phyloP scores from a whole-genome alignment of 768 basidiomycete genomes.

The Neoboletus subvelutipes region DNA sequence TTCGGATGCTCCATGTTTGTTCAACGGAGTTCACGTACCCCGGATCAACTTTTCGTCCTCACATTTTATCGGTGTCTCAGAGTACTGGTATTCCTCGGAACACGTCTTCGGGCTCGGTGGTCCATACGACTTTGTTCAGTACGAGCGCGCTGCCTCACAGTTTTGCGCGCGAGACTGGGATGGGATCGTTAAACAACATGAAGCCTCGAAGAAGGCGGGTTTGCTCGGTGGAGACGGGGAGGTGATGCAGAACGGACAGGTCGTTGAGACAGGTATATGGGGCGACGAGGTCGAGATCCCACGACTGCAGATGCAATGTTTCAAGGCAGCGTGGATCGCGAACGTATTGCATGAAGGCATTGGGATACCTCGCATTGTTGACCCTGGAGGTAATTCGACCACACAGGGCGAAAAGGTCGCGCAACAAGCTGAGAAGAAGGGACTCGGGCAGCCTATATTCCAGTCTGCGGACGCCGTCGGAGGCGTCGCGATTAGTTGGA shows the following conservation, averaged over 20 bases:
- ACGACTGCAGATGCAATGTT: slow-evolving; percentile 95
- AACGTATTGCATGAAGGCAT: slow-evolving; percentile 97
- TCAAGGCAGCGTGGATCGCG: slow-evolving; percentile 98
- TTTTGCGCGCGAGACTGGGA: slow-evolving; percentile 85
- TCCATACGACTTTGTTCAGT: slow-evolving; percentile 93
- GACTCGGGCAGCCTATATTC: slow-evolving; percentile 80
- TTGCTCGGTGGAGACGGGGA: slow-evolving; percentile 63
- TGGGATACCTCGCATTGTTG: slow-evolving; percentile 88
- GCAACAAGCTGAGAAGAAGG: slow-evolving; percentile 76
- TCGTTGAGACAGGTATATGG: slow-evolving; percentile 70
- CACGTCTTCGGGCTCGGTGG: slow-evolving; percentile 95
- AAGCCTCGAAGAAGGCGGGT: slow-evolving; percentile 46
- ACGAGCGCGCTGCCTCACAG: slow-evolving; percentile 85
- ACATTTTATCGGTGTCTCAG: slow-evolving; percentile 95
- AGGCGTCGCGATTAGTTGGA: slow-evolving; percentile 96
- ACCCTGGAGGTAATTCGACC: slow-evolving; percentile 76
- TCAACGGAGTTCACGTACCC: slow-evolving; percentile 93
- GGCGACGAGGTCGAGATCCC: slow-evolving; percentile 74
- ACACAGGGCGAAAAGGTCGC: slow-evolving; percentile 69
- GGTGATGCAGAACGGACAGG: slow-evolving; percentile 54
- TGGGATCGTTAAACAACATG: slow-evolving; percentile 68
- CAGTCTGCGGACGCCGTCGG: slow-evolving; percentile 91
- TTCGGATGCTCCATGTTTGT: slow-evolving; percentile 81
- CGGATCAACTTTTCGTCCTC: slow-evolving; percentile 91
- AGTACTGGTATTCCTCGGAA: slow-evolving; percentile 99